Conservation (phyloP, 306 rosid species). For the Gynostemma pentaphyllum region DNA sequence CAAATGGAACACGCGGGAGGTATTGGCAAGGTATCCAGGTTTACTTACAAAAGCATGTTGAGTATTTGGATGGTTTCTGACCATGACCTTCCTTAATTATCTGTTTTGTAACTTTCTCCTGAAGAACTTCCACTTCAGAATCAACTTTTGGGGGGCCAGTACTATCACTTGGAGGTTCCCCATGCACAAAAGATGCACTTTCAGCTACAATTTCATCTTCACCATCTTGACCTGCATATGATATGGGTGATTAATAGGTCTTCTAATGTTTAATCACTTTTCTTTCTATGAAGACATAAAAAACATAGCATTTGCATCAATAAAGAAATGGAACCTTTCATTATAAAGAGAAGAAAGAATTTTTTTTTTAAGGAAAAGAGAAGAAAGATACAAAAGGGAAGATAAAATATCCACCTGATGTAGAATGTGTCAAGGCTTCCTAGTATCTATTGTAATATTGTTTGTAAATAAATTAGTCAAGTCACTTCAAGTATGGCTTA, state of each 20-base stretch:
- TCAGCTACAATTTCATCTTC: slow-evolving; percentile 50
- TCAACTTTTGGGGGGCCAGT: slow-evolving; percentile 66
- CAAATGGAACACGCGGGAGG: neutral
- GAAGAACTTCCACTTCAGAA: slow-evolving; percentile 62
- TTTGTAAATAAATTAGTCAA: too few species aligned
- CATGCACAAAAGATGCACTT: slow-evolving; percentile 47
- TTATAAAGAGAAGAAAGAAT: too few species aligned
- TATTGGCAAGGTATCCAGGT: neutral
- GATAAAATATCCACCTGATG: too few species aligned
- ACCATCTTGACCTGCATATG: slow-evolving; percentile 39
- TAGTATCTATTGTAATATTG: too few species aligned
- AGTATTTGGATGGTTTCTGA: slow-evolving; percentile 67
- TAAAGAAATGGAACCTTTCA: too few species aligned
- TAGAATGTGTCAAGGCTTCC: too few species aligned
- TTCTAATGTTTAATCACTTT: neutral
- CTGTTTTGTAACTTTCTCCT: slow-evolving; percentile 75
- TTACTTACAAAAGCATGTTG: slow-evolving; percentile 85
- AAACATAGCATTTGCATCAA: neutral
- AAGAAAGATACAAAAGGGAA: too few species aligned
- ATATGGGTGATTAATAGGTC: neutral
- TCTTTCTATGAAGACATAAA: neutral
- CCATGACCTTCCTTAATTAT: slow-evolving; percentile 83
- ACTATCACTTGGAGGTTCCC: slow-evolving; percentile 39
- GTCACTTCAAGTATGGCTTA: too few species aligned
- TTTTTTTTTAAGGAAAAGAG: too few species aligned